These are phyloP conservation scores for Boletus vermiculosoides DNA, from an alignment of 768 basidiomycete species.

Conservation along the genomic window DNA sequence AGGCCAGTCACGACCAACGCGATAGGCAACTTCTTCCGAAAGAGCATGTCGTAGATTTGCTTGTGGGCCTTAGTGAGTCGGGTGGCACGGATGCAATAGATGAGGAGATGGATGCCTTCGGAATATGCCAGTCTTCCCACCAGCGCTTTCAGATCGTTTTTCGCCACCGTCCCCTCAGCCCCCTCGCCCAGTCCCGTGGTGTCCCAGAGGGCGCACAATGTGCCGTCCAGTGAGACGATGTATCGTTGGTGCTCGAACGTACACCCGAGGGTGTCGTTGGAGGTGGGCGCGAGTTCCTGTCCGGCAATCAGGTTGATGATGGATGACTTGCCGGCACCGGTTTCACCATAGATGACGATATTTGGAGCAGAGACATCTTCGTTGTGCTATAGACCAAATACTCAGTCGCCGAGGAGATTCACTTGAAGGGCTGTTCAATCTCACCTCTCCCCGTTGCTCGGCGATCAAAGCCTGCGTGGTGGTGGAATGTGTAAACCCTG, in stretches of 20 bases:
- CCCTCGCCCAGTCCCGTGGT: background rate
- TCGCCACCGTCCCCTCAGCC: background rate
- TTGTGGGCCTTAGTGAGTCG: background rate
- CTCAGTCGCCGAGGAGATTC: background rate
- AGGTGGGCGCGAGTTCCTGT: background rate
- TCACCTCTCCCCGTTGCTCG: background rate
- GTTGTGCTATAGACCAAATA: background rate
- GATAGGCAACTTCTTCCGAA: background rate
- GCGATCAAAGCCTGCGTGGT: background rate
- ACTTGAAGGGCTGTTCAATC: background rate
- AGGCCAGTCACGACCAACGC: conserved; percentile 6
- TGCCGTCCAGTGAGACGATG: background rate
- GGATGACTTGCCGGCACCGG: conserved; percentile 6
- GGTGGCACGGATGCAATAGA: background rate
- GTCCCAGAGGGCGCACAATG: background rate
- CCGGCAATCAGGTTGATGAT: conserved; percentile 12
- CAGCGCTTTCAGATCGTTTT: background rate
- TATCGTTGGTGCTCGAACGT: background rate
- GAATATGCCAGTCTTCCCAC: background rate
- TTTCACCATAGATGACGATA: conserved; percentile 6
- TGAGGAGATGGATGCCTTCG: background rate
- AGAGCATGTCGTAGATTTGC: background rate
- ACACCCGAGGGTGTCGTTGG: conserved; percentile 3
- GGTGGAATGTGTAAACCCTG: background rate
- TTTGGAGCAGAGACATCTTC: background rate